Evolutionary conservation across 2,329 filamentous ascomycete genomes (phyloP).

Genomic region (Colletotrichum siamense): DNA sequence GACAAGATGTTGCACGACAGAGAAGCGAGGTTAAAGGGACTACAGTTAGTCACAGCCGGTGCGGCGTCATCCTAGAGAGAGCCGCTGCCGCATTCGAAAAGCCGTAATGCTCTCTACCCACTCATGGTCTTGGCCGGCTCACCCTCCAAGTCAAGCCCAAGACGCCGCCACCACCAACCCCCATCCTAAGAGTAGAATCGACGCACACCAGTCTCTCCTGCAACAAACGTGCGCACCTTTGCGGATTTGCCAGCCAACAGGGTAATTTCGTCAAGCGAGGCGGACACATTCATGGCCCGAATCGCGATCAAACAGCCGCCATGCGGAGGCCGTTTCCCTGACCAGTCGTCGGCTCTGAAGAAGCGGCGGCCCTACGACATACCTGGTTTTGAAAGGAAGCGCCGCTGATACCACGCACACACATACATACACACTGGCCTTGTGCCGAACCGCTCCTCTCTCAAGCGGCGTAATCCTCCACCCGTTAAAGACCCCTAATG

Average conservation of each 20-base stretch:
- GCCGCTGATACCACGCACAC: background rate
- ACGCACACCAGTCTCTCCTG: background rate
- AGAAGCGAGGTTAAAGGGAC: background rate
- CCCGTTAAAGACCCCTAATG: background rate
- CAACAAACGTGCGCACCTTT: background rate
- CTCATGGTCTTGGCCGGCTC: background rate
- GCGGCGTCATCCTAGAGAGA: background rate
- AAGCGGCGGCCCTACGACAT: background rate
- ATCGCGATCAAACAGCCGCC: constrained; percentile 18
- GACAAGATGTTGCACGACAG: background rate
- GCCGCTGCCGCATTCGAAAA: background rate
- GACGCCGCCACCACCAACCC: background rate
- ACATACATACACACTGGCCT: background rate
- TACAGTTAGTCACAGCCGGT: background rate
- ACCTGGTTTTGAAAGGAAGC: background rate
- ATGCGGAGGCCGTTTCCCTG: constrained; percentile 1
- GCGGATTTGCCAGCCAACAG: constrained; percentile 12
- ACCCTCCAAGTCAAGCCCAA: background rate
- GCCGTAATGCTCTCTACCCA: background rate
- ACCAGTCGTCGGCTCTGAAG: constrained; percentile 3
- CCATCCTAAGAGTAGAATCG: background rate
- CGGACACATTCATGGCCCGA: constrained; percentile 1
- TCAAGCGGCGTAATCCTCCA: background rate
- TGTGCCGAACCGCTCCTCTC: background rate
- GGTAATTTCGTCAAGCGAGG: constrained; percentile 5